phyloP scores from a whole-genome alignment of 202 grass and related monocot genomes.

The Hordeum pubiflorum region DNA sequence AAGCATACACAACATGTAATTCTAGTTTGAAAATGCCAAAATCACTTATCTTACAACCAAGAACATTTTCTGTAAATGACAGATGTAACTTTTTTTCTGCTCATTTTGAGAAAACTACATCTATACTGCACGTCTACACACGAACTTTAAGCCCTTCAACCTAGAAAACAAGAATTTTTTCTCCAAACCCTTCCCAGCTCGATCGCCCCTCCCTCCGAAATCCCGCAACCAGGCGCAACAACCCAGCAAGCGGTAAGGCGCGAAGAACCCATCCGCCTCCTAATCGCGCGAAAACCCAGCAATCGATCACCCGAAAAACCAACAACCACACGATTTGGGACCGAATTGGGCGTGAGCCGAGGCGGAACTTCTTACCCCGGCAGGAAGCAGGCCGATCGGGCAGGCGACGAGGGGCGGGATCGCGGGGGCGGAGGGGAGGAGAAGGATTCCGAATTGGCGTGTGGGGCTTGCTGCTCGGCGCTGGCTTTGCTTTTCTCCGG shows the following conservation, averaged over 20 bases:
- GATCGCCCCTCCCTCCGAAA: constrained; percentile 11
- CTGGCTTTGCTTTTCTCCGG: constrained; percentile 26
- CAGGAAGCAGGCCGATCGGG: not conserved
- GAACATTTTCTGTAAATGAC: not conserved
- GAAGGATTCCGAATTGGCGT: constrained; percentile 23
- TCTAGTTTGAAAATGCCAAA: not conserved
- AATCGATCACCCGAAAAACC: not conserved
- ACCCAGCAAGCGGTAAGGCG: not conserved
- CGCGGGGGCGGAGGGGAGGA: not conserved
- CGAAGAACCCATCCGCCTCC: not conserved
- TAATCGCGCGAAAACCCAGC: not conserved
- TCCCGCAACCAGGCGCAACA: not conserved
- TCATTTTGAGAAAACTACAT: not conserved
- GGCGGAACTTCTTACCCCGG: constrained; percentile 33
- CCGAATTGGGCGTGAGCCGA: not conserved
- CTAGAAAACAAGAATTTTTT: not conserved
- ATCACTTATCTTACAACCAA: not conserved
- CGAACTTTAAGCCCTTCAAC: not conserved
- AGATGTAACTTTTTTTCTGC: not conserved
- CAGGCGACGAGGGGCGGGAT: not conserved
- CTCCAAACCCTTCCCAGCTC: not conserved
- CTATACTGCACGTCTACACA: not conserved
- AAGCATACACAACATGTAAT: not conserved
- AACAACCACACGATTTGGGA: not conserved
- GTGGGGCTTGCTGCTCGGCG: constrained; percentile 2